Conservation (phyloP, 257 asterid genomes). For the Cinchona pubescens region DNA sequence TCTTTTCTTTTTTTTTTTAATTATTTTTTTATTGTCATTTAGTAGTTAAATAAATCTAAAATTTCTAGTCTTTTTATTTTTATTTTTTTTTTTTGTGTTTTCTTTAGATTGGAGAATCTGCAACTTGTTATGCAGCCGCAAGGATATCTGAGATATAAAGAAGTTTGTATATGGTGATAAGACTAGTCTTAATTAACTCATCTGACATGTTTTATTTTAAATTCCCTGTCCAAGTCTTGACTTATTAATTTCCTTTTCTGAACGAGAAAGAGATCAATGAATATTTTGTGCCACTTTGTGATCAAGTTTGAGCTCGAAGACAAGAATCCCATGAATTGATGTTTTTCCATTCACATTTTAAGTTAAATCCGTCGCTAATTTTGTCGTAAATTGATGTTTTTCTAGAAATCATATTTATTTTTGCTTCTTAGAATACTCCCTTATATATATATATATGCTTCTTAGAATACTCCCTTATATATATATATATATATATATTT, state of each 20-base stretch:
- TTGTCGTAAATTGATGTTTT: no score
- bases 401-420: no score
- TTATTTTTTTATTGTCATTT: neutral
- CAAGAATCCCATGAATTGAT: neutral
- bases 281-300: neutral
- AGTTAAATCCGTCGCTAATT: no score
- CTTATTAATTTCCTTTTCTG: neutral
- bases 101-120: constrained; percentile 40
- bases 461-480: neutral
- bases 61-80: neutral
- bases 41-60: neutral
- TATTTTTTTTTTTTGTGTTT: no score
- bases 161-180: constrained; percentile 31
- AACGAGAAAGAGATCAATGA: neutral
- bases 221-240: no score
- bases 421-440: neutral
- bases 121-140: constrained; percentile 30
- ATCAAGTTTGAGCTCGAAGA: neutral
- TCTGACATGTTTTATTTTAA: neutral
- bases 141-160: constrained; percentile 44
- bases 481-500: no score
- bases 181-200: constrained; percentile 3
- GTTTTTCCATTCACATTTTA: neutral
- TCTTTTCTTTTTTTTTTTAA: neutral
- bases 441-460: neutral